Base-by-base conservation (phyloP, 2,329 filamentous ascomycete genomes). In the Pseudogymnoascus sp. region DNA sequence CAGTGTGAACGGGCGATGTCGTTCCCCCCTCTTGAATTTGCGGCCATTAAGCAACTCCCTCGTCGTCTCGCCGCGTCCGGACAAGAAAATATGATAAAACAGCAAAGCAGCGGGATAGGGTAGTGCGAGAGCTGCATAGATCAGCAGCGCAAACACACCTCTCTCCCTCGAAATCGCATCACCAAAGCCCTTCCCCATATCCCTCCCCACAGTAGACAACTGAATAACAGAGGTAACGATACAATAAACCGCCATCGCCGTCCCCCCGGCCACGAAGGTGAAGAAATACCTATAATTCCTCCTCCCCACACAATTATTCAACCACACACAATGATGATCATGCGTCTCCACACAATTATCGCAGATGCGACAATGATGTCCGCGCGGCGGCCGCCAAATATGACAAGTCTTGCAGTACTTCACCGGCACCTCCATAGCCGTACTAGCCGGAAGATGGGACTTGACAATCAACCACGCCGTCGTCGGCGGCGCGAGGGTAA, bases 251-350 rank as follows among this genome's bases (percentile, higher is more conserved):
- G 87, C 83, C 15, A 97, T 80, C 35, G 97, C 67, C 0, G 90
- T 91, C n/a, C 85, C 86, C 12, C 87, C 86, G 61, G 85, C 85
- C 66, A 99, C 87, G 74, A 97, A 99, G 9, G 89, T 84, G 73
- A 97, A 97, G 76, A 99, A 99, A 75, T 93, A 97, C 66, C 94
- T 90, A 77, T 99, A 99, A 77, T 99, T 99, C 69, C 94, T 90
- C 67, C 93, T 88, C 45, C 94, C 94, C 59, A 99, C 88, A 67
- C 94, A 99, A 74, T 99, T 99, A 77, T 99, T 99, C 66, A 99
- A 84, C 94, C 94, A 99, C 13, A 97, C 92, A 71, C 94, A 99
- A 75, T 99, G 94, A 72, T 99, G 94, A 71, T 99, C 94, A 68
- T 97, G 91, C 0, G 92, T 96, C 75, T 99, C 94, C 64, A 99